phyloP scores from a whole-genome alignment of 768 basidiomycete genomes.

The Candolleomyces aberdarensis region DNA sequence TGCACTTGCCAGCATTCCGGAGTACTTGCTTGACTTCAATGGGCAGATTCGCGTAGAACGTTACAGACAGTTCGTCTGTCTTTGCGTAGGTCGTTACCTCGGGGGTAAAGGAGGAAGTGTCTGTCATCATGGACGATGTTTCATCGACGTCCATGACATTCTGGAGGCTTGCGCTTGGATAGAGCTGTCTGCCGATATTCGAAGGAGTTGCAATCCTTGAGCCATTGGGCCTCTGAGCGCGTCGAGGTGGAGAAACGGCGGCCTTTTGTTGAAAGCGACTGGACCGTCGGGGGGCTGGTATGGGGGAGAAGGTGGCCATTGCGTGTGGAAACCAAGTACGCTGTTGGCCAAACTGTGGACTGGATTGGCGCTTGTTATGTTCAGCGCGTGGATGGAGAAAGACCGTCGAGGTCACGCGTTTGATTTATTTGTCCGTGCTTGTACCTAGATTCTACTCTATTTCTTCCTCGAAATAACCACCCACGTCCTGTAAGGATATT shows the following conservation, averaged over 20 bases:
- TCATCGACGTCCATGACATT: slow-evolving; percentile 69
- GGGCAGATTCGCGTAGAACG: slow-evolving; percentile 68
- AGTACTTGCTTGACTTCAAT: slow-evolving; percentile 73
- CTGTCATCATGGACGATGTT: slow-evolving; percentile 34
- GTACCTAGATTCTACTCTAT: not conserved
- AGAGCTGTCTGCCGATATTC: slow-evolving; percentile 33
- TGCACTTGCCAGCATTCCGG: slow-evolving; percentile 55
- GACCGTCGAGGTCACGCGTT: slow-evolving; percentile 3
- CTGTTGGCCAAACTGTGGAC: too few relatives aligned
- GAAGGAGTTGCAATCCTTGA: slow-evolving; percentile 25
- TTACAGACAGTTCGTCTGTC: slow-evolving; percentile 65
- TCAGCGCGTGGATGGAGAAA: not conserved
- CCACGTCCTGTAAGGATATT: slow-evolving; percentile 75
- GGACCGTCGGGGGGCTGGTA: slow-evolving; percentile 58
- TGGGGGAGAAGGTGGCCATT: slow-evolving; percentile 63
- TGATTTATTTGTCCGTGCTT: not conserved
- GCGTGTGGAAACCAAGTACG: not conserved
- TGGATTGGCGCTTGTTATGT: too few relatives aligned
- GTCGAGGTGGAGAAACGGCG: slow-evolving; percentile 16
- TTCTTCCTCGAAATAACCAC: slow-evolving; percentile 48
- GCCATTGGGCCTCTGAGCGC: not conserved
- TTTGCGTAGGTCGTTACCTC: slow-evolving; percentile 60
- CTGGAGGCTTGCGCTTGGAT: slow-evolving; percentile 36
- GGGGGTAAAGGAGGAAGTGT: slow-evolving; percentile 30
- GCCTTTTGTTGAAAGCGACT: slow-evolving; percentile 26